A percentile compares a stretch with the other conserved stretches of the same genome.
Conservation (phyloP, 2,329 filamentous ascomycete genomes). For the Penicillium decumbens region DNA sequence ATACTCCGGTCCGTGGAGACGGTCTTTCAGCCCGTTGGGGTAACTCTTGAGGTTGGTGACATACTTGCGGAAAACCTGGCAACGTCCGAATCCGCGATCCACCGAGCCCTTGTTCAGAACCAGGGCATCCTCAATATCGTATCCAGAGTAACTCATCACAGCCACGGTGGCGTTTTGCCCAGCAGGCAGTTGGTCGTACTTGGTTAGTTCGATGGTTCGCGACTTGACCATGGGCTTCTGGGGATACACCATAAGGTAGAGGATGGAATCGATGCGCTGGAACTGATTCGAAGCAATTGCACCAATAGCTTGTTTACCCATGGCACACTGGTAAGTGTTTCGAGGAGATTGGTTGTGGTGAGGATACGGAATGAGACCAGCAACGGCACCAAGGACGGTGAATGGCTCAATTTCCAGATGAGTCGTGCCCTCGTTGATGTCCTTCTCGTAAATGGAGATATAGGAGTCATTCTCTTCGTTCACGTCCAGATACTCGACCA, state of each 20-base stretch:
- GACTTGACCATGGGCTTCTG: constrained; percentile 97
- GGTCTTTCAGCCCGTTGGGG: constrained; percentile 66
- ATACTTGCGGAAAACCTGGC: constrained; percentile 97
- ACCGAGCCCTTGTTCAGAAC: constrained; percentile 95
- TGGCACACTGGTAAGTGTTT: constrained; percentile 98
- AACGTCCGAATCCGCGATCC: constrained; percentile 91
- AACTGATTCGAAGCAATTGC: constrained; percentile 98
- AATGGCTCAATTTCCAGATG: constrained; percentile 98
- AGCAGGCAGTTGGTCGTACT: constrained; percentile 94
- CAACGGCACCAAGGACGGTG: constrained; percentile 90
- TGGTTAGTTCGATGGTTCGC: constrained; percentile 90
- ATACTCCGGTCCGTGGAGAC: constrained; percentile 59
- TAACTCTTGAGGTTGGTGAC: constrained; percentile 82
- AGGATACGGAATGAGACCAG: constrained; percentile 92
- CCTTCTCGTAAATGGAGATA: constrained; percentile 81
- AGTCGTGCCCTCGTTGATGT: constrained; percentile 77
- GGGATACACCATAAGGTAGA: constrained; percentile 96
- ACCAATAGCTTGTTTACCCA: constrained; percentile 99
- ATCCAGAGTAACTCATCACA: constrained; percentile 98
- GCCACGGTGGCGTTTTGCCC: constrained; percentile 96
- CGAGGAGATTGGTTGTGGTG: constrained; percentile 98
- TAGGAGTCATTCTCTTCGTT: constrained; percentile 98
- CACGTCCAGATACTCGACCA: constrained; percentile 95
- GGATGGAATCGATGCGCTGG: constrained; percentile 88
- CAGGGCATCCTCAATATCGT: constrained; percentile 97